Conservation (phyloP, 768 basidiomycete genomes). For the Agrocybe chaxingu region DNA sequence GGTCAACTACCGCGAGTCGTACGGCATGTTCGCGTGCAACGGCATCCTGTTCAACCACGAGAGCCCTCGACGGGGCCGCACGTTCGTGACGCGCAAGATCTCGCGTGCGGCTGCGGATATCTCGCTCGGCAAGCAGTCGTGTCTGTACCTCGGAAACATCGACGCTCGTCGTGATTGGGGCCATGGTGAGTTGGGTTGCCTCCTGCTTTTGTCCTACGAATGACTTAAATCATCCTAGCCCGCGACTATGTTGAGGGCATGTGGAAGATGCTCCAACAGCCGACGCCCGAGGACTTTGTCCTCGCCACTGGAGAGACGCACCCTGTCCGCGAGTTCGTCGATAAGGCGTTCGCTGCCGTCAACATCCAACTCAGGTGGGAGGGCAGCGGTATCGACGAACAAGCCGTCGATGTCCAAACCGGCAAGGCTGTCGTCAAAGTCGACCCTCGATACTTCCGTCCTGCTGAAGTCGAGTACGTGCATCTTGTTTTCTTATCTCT, state of each 20-base stretch:
- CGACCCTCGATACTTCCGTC: constrained; percentile 90
- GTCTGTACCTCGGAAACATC: constrained; percentile 91
- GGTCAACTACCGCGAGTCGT: constrained; percentile 91
- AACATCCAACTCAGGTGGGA: constrained; percentile 78
- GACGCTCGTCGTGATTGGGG: constrained; percentile 98
- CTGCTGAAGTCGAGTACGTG: constrained; percentile 88
- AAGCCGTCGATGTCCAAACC: constrained; percentile 69
- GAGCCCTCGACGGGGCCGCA: constrained; percentile 90
- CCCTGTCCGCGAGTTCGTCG: constrained; percentile 88
- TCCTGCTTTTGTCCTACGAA: no score
- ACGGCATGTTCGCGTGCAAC: constrained; percentile 95
- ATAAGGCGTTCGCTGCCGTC: constrained; percentile 75
- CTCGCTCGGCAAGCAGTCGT: constrained; percentile 80
- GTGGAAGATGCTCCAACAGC: constrained; percentile 96
- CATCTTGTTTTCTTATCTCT: constrained; percentile 17
- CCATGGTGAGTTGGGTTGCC: constrained; percentile 58
- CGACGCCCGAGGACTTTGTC: constrained; percentile 81
- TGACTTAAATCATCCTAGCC: constrained; percentile 36
- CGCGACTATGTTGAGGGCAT: constrained; percentile 95
- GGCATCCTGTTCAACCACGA: constrained; percentile 99
- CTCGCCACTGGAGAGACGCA: constrained; percentile 97
- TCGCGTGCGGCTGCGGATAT: constrained; percentile 92
- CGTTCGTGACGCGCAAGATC: constrained; percentile 96
- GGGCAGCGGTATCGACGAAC: constrained; percentile 70
- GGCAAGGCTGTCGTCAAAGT: constrained; percentile 77